Conservation (phyloP, 2,329 filamentous ascomycete genomes). For the Mariannaea elegans region DNA sequence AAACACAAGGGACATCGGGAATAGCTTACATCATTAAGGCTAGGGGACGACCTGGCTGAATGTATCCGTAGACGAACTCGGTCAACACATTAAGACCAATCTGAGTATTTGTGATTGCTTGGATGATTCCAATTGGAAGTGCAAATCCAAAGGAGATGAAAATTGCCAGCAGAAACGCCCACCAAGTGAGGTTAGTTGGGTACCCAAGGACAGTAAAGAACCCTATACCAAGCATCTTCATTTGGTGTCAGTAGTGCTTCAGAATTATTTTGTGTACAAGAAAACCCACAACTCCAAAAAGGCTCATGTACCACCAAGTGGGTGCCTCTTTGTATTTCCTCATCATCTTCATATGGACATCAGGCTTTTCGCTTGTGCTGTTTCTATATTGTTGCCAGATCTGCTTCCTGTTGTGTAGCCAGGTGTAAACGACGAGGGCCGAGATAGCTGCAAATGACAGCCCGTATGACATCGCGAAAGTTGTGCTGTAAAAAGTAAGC, state of each 20-base stretch:
- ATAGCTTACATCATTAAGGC: slow-evolving; percentile 73
- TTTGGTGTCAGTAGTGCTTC: slow-evolving; percentile 22
- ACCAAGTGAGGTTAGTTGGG: slow-evolving; percentile 75
- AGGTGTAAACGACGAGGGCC: slow-evolving; percentile 73
- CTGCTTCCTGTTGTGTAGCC: slow-evolving; percentile 71
- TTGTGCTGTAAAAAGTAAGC: slow-evolving; percentile 61
- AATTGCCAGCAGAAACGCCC: slow-evolving; percentile 75
- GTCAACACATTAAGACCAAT: slow-evolving; percentile 79
- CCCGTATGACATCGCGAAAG: slow-evolving; percentile 75
- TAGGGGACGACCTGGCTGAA: slow-evolving; percentile 75
- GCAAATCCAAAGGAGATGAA: slow-evolving; percentile 70
- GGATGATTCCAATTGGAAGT: slow-evolving; percentile 74
- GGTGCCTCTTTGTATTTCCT: slow-evolving; percentile 69
- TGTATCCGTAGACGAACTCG: slow-evolving; percentile 79
- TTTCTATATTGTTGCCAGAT: slow-evolving; percentile 71
- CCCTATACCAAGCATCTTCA: slow-evolving; percentile 62
- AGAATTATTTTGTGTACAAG: neutral
- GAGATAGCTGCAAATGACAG: slow-evolving; percentile 77
- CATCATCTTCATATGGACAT: slow-evolving; percentile 73
- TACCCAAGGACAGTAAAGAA: slow-evolving; percentile 66
- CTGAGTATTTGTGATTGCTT: slow-evolving; percentile 75
- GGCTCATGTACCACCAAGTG: slow-evolving; percentile 69
- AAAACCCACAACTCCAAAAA: slow-evolving; percentile 62
- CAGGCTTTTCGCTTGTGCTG: slow-evolving; percentile 67
- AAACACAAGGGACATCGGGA: neutral